phyloP scores from a whole-genome alignment of 179 eudicot species.

The Vitellaria paradoxa region DNA sequence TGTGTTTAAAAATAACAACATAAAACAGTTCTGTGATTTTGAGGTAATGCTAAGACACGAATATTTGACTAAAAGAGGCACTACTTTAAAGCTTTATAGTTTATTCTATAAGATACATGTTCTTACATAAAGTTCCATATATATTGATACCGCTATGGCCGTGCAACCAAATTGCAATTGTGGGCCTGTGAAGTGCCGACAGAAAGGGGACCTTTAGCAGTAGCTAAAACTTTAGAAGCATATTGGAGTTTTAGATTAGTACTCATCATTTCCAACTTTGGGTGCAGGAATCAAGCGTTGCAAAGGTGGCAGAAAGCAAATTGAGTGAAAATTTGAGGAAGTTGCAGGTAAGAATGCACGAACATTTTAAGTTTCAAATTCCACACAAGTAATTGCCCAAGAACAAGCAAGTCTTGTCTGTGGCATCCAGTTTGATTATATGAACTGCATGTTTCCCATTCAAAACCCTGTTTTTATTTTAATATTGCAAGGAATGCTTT shows the following conservation, averaged over 20 bases:
- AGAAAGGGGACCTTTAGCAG: slow-evolving; percentile 5
- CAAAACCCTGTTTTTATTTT: background rate
- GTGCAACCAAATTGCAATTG: background rate
- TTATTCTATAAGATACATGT: background rate
- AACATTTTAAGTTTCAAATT: background rate
- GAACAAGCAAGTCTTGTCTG: background rate
- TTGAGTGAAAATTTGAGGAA: slow-evolving; percentile 52
- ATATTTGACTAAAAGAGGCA: background rate
- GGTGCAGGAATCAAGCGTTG: slow-evolving; percentile 53
- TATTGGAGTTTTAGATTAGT: background rate
- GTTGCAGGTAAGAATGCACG: slow-evolving; percentile 42
- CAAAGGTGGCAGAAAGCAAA: slow-evolving; percentile 47
- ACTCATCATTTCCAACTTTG: background rate
- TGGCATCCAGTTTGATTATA: background rate
- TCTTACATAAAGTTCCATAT: background rate
- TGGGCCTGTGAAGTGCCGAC: background rate
- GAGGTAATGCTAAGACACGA: slow-evolving; percentile 1
- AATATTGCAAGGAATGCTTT: background rate
- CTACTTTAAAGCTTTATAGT: background rate
- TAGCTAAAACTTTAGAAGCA: background rate
- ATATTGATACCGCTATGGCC: background rate
- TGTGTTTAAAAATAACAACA: background rate
- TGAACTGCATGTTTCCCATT: background rate
- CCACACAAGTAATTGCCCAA: background rate
- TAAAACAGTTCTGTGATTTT: background rate